Percentiles rank a stretch among this genome's conserved stretches.
phyloP scores from a whole-genome alignment of 176 grass and related monocot genomes.

The Cenchrus americanus region DNA sequence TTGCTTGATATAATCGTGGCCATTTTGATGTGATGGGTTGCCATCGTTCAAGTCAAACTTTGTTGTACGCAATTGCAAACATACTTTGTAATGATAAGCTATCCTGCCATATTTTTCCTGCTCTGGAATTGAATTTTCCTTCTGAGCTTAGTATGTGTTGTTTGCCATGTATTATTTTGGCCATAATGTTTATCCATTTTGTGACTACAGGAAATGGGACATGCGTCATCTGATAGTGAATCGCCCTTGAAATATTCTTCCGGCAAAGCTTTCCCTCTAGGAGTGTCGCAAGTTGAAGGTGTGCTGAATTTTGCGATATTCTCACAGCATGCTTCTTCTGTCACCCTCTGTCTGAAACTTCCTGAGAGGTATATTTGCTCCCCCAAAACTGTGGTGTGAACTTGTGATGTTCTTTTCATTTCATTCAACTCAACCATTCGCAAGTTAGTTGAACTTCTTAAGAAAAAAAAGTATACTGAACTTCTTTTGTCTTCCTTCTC shows the following conservation, averaged over 20 bases:
- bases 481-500: neutral
- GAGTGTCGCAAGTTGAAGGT: conserved; percentile 68
- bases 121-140: neutral
- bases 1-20: neutral
- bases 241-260: conserved; percentile 60
- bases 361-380: conserved; percentile 49
- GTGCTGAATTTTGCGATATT: conserved; percentile 90
- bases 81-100: neutral
- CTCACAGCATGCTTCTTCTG: conserved; percentile 80
- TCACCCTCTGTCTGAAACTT: conserved; percentile 76
- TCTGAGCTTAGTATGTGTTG: neutral
- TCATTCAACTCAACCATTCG: neutral
- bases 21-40: neutral
- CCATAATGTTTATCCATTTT: conserved; percentile 37
- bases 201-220: conserved; percentile 56
- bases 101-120: neutral
- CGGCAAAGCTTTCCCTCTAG: conserved; percentile 75
- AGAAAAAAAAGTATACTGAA: neutral
- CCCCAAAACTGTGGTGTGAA: conserved; percentile 1
- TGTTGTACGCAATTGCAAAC: neutral
- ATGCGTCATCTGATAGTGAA: conserved; percentile 17
- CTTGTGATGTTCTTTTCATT: conserved; percentile 28
- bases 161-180: neutral
- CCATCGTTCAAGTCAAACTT: conserved; percentile 6
- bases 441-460: neutral